Evolutionary conservation across 768 basidiomycete genomes (phyloP).

Genomic region (Chlorophyllum brunneum): DNA sequence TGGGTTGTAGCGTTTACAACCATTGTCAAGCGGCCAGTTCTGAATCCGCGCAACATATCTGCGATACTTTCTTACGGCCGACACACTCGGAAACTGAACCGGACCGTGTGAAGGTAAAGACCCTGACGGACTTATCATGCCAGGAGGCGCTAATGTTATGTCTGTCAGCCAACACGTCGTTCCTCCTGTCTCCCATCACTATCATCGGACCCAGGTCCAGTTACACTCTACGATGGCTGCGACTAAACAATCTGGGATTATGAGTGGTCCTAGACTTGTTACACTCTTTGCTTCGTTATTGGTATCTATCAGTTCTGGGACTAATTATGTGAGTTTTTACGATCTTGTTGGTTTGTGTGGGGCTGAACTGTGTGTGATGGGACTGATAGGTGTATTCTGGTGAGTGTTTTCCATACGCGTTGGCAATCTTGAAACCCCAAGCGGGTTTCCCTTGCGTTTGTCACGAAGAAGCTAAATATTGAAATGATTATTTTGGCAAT

Average conservation of each 20-base stretch:
- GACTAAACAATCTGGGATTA: constrained; percentile 23
- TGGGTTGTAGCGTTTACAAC: too few relatives aligned
- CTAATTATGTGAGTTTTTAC: constrained; percentile 64
- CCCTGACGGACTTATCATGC: too few relatives aligned
- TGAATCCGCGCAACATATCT: too few relatives aligned
- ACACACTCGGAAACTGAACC: too few relatives aligned
- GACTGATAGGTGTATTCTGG: constrained; percentile 40
- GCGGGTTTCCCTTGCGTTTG: not conserved
- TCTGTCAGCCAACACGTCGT: not conserved
- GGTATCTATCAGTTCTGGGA: constrained; percentile 62
- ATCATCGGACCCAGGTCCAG: not conserved
- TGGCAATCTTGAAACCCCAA: not conserved
- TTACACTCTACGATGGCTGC: constrained; percentile 17
- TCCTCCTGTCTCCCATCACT: not conserved
- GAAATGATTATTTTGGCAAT: not conserved
- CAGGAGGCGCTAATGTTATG: too few relatives aligned
- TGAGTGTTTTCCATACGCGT: constrained; percentile 17
- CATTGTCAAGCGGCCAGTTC: too few relatives aligned
- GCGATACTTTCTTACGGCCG: too few relatives aligned
- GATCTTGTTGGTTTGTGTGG: not conserved
- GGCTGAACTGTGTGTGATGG: not conserved
- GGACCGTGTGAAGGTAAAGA: too few relatives aligned
- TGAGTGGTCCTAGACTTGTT: constrained; percentile 38
- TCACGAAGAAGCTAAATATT: not conserved
- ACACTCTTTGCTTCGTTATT: constrained; percentile 54